Base-by-base conservation (phyloP, 257 asterid species). In the Nemophila menziesii region DNA sequence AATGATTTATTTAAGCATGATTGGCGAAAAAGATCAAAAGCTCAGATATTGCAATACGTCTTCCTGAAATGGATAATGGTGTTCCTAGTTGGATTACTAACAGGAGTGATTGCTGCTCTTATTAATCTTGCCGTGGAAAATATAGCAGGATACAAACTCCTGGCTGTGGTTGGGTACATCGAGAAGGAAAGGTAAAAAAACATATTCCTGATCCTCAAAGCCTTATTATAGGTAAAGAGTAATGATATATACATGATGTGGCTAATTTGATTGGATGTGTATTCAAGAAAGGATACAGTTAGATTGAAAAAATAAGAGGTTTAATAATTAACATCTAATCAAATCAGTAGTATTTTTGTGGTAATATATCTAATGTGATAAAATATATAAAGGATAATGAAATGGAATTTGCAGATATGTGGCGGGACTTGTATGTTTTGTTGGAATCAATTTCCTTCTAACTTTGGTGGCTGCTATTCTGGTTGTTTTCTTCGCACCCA, bases 1-100 rank as follows among this genome's bases (percentile, higher is more conserved):
- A 86, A 86, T 51, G 86, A 86, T 65, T 79, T 82, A 46, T 87
- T 87, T 75, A 87, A 86, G 81, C 96, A 86, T 49, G 96, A 82
- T 57, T 79, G 96, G 96, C 77, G 94, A 72, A 76, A 86, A 70
- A 64, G 93, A 74, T 77, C 94, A 38, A 70, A 57, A 61, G 60
- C 61, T 5, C 82, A 79, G 62, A 77, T 79, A 12, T 27, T 86
- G 70, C 94, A 82, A 68, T 79, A 79, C 55, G 27, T 77, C 20
- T 76, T 74, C 69, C 58, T 61, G 48, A 86, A 86, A 68, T 86
- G 96, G 96, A 53, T 62, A 54, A 58, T 82, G 46, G 94, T 90
- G 3, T 86, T 79, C 57, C 82, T 86, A 18, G 71, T 86, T 56
- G 96, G 94, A 54, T 82, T 86, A 60, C 75, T 82, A 9, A 82